Conservation (phyloP, 1,139 yeast genomes). For the Protomyces gravidus region DNA sequence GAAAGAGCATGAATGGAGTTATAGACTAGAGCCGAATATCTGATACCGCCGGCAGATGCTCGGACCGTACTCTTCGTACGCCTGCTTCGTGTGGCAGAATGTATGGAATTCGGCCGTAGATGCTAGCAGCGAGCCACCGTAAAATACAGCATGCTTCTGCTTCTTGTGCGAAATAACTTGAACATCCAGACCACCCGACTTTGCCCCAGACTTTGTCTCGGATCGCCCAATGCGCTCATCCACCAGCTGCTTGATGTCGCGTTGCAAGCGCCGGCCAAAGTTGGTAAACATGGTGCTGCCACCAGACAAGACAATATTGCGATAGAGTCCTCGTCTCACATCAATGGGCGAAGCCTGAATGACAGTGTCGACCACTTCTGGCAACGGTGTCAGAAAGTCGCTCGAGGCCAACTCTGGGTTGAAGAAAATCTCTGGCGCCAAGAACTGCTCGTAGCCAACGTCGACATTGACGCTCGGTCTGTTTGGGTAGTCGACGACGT, state of each 20-base stretch:
- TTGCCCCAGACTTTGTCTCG: conserved; percentile 69
- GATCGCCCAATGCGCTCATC: conserved; percentile 81
- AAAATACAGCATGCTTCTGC: conserved; percentile 99
- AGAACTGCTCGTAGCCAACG: conserved; percentile 93
- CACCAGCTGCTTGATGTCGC: conserved; percentile 83
- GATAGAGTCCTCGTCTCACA: conserved; percentile 79
- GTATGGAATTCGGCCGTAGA: conserved; percentile 94
- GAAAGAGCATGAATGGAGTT: background rate
- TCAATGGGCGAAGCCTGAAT: conserved; percentile 95
- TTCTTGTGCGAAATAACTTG: conserved; percentile 95
- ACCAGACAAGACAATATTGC: conserved; percentile 89
- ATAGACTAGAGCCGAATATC: conserved; percentile 27
- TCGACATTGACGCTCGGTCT: conserved; percentile 61
- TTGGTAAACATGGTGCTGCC: conserved; percentile 99
- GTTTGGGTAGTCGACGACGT: conserved; percentile 78
- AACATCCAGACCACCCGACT: conserved; percentile 92
- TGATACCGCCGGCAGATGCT: conserved; percentile 67
- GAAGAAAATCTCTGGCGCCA: conserved; percentile 98
- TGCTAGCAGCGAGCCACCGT: conserved; percentile 94
- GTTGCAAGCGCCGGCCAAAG: conserved; percentile 93
- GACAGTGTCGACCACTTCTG: conserved; percentile 88
- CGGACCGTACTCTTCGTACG: conserved; percentile 97
- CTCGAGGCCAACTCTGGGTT: conserved; percentile 95
- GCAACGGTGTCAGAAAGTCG: conserved; percentile 92
- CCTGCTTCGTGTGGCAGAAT: conserved; percentile 94